A percentile compares a stretch with the other conserved stretches of the same genome.
Evolutionary conservation across 306 rosid species (phyloP).

Genomic region (Morella rubra): DNA sequence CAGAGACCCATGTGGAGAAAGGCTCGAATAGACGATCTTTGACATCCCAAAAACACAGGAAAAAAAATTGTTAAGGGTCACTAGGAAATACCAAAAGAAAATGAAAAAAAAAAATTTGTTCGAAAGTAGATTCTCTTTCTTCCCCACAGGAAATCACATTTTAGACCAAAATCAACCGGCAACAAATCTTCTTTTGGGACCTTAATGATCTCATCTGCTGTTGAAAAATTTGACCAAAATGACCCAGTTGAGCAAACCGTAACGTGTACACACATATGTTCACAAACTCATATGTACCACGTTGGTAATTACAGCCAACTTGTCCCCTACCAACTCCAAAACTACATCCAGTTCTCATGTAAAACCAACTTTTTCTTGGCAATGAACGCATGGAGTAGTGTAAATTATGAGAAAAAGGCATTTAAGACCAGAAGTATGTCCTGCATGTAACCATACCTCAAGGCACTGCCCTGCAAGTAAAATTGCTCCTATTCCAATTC

Average conservation of each 20-base stretch:
- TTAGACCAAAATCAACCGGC: neutral
- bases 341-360: no score
- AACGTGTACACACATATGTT: no score
- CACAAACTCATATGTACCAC: no score
- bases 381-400: neutral
- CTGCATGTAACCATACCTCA: constrained; percentile 46
- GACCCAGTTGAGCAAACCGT: neutral
- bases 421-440: neutral
- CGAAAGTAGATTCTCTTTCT: neutral
- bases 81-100: neutral
- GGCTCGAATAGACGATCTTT: constrained; percentile 70
- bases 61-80: neutral
- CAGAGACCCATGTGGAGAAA: constrained; percentile 68
- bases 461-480: constrained; percentile 77
- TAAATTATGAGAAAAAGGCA: neutral
- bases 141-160: neutral
- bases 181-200: neutral
- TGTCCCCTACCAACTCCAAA: constrained; percentile 1
- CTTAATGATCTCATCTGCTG: neutral
- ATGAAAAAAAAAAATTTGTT: neutral
- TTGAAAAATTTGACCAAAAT: neutral
- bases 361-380: no score
- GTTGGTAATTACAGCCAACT: neutral
- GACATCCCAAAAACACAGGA: neutral
- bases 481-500: constrained; percentile 85